phyloP scores from a whole-genome alignment of 768 basidiomycete species.

The Tylopilus balloui region DNA sequence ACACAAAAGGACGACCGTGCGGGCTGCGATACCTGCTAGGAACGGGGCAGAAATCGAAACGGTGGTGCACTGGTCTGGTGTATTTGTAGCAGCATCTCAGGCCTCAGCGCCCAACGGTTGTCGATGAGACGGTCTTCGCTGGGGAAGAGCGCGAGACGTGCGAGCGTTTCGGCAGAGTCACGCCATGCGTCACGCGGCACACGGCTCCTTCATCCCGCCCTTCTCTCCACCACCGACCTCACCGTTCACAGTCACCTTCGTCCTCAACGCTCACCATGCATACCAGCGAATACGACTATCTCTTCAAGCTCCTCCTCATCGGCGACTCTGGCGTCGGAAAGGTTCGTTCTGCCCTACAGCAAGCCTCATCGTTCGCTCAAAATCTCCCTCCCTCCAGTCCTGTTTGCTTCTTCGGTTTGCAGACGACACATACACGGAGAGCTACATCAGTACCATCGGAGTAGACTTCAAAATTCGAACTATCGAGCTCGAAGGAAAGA shows the following conservation, averaged over 20 bases:
- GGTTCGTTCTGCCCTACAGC: constrained; percentile 39
- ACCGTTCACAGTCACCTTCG: constrained; percentile 28
- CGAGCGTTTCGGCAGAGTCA: constrained; percentile 23
- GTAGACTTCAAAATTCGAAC: constrained; percentile 99
- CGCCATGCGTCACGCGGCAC: constrained; percentile 34
- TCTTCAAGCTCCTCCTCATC: constrained; percentile 94
- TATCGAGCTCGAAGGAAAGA: constrained; percentile 97
- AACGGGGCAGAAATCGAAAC: background rate
- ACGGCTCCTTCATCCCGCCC: constrained; percentile 32
- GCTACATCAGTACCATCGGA: constrained; percentile 96
- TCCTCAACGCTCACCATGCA: constrained; percentile 54
- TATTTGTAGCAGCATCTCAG: background rate
- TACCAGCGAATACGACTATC: constrained; percentile 92
- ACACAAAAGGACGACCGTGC: no score
- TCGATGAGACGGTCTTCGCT: no score
- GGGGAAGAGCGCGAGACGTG: no score
- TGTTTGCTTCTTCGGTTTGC: constrained; percentile 89
- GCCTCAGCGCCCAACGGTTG: background rate
- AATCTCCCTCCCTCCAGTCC: constrained; percentile 52
- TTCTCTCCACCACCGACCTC: constrained; percentile 32
- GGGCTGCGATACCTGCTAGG: background rate
- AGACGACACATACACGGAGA: constrained; percentile 97
- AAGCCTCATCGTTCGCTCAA: constrained; percentile 21
- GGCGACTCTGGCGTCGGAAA: constrained; percentile 96
- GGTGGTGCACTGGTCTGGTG: no score